Evolutionary conservation across 768 basidiomycete species (phyloP).

Genomic region (Leccinum incarnatum): DNA sequence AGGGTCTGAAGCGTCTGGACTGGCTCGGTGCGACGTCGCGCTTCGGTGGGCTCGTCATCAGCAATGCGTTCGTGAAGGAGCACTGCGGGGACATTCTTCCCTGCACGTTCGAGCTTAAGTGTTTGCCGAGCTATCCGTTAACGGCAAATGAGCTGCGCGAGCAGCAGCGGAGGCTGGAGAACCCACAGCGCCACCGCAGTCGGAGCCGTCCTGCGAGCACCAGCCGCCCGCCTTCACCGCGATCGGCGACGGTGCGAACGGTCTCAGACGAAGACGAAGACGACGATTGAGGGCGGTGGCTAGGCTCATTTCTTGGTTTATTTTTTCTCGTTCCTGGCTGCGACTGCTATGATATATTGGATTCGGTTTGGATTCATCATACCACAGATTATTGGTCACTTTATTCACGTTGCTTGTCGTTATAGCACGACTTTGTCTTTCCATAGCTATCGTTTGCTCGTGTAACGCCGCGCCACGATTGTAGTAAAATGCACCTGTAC

Average conservation of each 20-base stretch:
- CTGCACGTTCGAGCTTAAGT: constrained; percentile 59
- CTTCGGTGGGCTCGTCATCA: constrained; percentile 58
- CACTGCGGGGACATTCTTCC: constrained; percentile 50
- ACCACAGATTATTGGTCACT: constrained; percentile 27
- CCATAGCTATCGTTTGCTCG: background rate
- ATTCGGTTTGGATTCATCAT: constrained; percentile 5
- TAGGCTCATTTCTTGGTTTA: background rate
- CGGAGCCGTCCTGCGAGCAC: constrained; percentile 15
- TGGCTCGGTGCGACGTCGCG: constrained; percentile 57
- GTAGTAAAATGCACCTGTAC: background rate
- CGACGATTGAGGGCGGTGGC: constrained; percentile 12
- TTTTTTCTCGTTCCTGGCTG: background rate
- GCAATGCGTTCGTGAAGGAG: constrained; percentile 43
- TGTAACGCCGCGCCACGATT: background rate
- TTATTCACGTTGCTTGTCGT: constrained; percentile 16
- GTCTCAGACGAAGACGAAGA: constrained; percentile 20
- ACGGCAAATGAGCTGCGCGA: constrained; percentile 50
- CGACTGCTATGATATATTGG: background rate
- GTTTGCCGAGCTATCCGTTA: constrained; percentile 44
- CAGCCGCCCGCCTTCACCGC: constrained; percentile 22
- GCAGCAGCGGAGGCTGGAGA: constrained; percentile 37
- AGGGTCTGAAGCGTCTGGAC: constrained; percentile 64
- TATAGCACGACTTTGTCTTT: background rate
- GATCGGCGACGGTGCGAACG: constrained; percentile 9
- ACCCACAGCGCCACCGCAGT: constrained; percentile 18